Conservation (phyloP, 2,329 filamentous ascomycete genomes). For the Tolypocladium ophioglossoides region DNA sequence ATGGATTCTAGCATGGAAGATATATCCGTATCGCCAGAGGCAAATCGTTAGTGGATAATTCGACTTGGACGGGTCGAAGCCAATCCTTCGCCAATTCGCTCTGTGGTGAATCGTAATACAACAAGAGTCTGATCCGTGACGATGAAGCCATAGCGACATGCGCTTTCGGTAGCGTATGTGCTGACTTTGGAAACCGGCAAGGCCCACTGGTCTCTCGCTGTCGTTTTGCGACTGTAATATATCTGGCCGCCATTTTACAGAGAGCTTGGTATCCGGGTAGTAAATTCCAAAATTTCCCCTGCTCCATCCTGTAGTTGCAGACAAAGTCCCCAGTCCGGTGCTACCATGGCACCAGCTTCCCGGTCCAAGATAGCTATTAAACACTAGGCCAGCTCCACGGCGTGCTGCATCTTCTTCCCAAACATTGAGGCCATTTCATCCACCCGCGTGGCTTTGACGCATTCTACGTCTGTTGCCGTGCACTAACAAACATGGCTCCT, state of each 20-base stretch:
- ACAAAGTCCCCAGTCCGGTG: background rate
- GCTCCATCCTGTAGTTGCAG: background rate
- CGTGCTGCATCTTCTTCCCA: background rate
- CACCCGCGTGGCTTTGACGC: too few species aligned
- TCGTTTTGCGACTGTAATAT: background rate
- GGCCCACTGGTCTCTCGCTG: background rate
- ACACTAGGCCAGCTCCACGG: background rate
- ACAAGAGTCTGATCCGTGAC: background rate
- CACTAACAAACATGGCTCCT: background rate
- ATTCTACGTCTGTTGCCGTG: background rate
- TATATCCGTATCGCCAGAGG: background rate
- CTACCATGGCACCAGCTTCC: background rate
- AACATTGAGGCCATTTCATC: too few species aligned
- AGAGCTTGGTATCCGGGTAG: background rate
- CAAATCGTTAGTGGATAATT: background rate
- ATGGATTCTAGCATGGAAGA: background rate
- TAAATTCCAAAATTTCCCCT: background rate
- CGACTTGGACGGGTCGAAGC: background rate
- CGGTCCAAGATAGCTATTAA: background rate
- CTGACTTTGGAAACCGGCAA: background rate
- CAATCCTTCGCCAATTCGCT: background rate
- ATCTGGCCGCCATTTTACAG: background rate
- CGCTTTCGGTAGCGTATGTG: background rate
- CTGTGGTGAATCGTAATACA: background rate
- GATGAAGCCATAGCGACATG: background rate